Evolutionary conservation across 2,329 filamentous ascomycete species (phyloP), one percentile per base, ranked within the genome.

Genomic region (Fonsecaea monophora): DNA sequence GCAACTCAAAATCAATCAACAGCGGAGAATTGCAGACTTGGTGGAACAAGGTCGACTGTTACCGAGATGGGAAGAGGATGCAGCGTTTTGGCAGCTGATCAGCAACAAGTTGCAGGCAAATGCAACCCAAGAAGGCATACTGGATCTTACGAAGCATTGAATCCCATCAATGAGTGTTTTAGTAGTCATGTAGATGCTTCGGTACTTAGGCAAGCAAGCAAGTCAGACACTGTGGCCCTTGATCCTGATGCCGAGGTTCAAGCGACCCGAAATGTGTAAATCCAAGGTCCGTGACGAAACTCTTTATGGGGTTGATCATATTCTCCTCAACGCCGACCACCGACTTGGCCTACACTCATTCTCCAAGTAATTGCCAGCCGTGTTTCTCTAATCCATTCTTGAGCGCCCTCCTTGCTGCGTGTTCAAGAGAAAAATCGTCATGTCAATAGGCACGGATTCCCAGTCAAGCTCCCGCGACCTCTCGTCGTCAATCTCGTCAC

Each of bases 401-500:
- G n/a, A n/a, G 54, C 35, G 37, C 37, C 30, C 21, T 7, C 21
- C 35, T 25, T 30, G 34, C 32, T 35, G 34, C 10, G 12, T 35
- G 15, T 35, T 45, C 38, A 34, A 34, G 32, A 15, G 4, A 25
- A 9, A 18, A 18, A 18, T 58, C 53, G 21, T 18, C 55, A 73
- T 73, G 72, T 72, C 72, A 3, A 67, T 72, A 64, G 66, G 64
- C 65, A 73, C 76, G 70, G 70, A 73, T 30, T 78, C 78, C 53
- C 72, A 75, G 21, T 78, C 78, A 18, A 74, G 75, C 73, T 86
- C 88, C 70, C 85, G 86, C 74, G 81, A 84, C 68, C 82, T 89
- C 68, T 87, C 89, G 50, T 86, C 87, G 64, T 92, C 92, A 68
- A 87, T 91, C 73, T 87, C 89, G 62, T 91, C 89, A 65, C 82